These are phyloP conservation scores for Aureobasidium musti DNA, from an alignment of 2,329 filamentous ascomycete species.

Conservation along the genomic window DNA sequence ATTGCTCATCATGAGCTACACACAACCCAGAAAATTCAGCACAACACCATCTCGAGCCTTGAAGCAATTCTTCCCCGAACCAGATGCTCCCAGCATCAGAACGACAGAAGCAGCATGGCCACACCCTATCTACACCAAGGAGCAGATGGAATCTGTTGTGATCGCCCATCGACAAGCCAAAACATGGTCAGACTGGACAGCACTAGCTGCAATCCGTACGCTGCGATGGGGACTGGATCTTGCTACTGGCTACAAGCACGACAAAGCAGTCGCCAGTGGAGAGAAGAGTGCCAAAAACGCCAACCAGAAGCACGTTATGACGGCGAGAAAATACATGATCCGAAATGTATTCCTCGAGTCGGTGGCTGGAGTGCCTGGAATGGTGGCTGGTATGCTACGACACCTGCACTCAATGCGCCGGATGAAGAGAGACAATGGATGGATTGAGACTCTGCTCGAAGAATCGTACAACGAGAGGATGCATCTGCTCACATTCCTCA, in stretches of 20 bases:
- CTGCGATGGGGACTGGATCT: slow-evolving; percentile 79
- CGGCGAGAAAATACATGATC: slow-evolving; percentile 84
- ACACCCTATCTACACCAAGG: slow-evolving; percentile 65
- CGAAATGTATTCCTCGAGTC: slow-evolving; percentile 93
- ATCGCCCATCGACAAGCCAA: slow-evolving; percentile 75
- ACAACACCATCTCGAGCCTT: slow-evolving; percentile 42
- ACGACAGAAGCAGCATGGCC: slow-evolving; percentile 53
- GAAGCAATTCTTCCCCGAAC: slow-evolving; percentile 52
- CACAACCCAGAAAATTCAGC: slow-evolving; percentile 45
- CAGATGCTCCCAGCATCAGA: slow-evolving; percentile 49
- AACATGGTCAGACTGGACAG: slow-evolving; percentile 74
- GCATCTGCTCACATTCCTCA: slow-evolving; percentile 87
- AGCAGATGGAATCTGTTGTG: slow-evolving; percentile 73
- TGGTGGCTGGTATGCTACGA: slow-evolving; percentile 93
- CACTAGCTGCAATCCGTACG: slow-evolving; percentile 73
- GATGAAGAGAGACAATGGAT: slow-evolving; percentile 89
- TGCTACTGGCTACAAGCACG: slow-evolving; percentile 77
- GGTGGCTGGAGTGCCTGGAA: slow-evolving; percentile 91
- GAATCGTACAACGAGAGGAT: slow-evolving; percentile 43
- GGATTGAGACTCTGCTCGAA: slow-evolving; percentile 62
- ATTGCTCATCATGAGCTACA: slow-evolving; percentile 25
- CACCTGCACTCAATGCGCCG: slow-evolving; percentile 81
- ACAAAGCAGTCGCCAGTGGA: slow-evolving; percentile 51
- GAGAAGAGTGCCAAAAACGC: slow-evolving; percentile 52
- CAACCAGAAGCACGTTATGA: slow-evolving; percentile 67